Evolutionary conservation across 2,329 filamentous ascomycete genomes (phyloP).

Genomic region (Fusarium sp.): DNA sequence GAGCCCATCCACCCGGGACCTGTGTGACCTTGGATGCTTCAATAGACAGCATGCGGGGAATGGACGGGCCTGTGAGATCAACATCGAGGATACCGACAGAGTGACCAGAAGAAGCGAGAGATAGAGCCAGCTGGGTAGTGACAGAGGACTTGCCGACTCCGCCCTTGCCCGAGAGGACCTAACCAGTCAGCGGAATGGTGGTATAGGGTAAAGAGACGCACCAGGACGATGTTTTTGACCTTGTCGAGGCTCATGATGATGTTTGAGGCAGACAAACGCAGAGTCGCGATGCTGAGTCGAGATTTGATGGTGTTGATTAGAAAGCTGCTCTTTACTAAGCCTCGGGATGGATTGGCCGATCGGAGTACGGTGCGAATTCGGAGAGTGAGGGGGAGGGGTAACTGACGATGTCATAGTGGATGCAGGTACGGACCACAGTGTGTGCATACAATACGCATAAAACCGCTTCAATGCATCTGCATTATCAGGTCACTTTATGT

Average conservation of each 20-base stretch:
- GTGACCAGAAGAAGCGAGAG: slow-evolving; percentile 84
- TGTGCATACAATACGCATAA: not conserved
- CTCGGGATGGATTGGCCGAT: slow-evolving; percentile 34
- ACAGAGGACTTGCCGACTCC: slow-evolving; percentile 98
- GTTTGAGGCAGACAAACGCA: not conserved
- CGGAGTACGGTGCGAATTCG: slow-evolving; percentile 16
- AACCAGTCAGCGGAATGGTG: slow-evolving; percentile 26
- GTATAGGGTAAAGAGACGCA: slow-evolving; percentile 53
- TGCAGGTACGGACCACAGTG: slow-evolving; percentile 8
- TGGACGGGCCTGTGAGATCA: slow-evolving; percentile 95
- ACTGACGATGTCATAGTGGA: slow-evolving; percentile 15
- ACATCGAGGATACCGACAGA: slow-evolving; percentile 96
- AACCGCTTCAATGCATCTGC: not conserved
- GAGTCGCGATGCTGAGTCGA: not conserved
- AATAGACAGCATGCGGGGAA: slow-evolving; percentile 92
- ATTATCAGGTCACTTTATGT: not conserved
- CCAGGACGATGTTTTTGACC: slow-evolving; percentile 82
- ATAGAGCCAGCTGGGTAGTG: slow-evolving; percentile 95
- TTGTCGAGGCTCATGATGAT: slow-evolving; percentile 59
- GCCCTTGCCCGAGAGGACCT: slow-evolving; percentile 94
- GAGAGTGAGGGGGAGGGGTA: not conserved
- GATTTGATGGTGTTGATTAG: slow-evolving; percentile 39
- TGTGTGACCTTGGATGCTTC: slow-evolving; percentile 92
- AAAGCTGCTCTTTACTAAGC: slow-evolving; percentile 45
- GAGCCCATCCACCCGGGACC: slow-evolving; percentile 91